Conservation (phyloP, 2,329 filamentous ascomycete genomes). For the Paramyrothecium sp. region DNA sequence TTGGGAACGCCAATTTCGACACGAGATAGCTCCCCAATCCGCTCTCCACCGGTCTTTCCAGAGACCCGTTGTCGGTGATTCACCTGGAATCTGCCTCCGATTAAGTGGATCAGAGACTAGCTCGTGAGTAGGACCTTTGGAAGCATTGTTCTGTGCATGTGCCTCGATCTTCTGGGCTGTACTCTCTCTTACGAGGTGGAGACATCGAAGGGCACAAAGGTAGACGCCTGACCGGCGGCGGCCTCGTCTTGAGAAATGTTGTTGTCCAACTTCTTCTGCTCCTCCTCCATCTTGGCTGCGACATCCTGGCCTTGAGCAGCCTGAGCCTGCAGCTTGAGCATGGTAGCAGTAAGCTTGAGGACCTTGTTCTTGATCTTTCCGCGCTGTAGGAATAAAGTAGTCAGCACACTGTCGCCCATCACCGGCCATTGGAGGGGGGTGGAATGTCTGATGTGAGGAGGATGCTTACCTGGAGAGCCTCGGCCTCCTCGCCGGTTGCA, state of each 20-base stretch:
- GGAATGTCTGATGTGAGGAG: accelerated
- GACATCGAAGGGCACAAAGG: constrained; percentile 20
- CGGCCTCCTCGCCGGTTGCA: constrained; percentile 41
- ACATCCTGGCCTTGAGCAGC: constrained; percentile 49
- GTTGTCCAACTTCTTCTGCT: constrained; percentile 51
- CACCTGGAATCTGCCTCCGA: neutral
- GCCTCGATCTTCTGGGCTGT: too few relatives aligned
- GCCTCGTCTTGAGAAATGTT: constrained; percentile 48
- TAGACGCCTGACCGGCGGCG: constrained; percentile 45
- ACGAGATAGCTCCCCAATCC: neutral
- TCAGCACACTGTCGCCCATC: neutral
- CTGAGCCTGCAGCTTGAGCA: constrained; percentile 48
- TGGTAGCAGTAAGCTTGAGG: constrained; percentile 52
- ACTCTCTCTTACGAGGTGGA: neutral
- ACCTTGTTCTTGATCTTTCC: constrained; percentile 63
- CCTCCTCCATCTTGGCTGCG: constrained; percentile 38
- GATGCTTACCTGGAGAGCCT: constrained; percentile 42
- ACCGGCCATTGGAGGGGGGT: too few relatives aligned
- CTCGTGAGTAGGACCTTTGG: too few relatives aligned
- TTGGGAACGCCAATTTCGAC: neutral
- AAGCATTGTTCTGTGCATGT: too few relatives aligned
- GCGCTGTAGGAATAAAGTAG: constrained; percentile 24
- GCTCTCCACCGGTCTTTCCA: neutral
- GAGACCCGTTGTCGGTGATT: neutral
- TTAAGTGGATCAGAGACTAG: too few relatives aligned